Conservation (phyloP, 129 eudicot species). For the Flaveria trinervia region DNA sequence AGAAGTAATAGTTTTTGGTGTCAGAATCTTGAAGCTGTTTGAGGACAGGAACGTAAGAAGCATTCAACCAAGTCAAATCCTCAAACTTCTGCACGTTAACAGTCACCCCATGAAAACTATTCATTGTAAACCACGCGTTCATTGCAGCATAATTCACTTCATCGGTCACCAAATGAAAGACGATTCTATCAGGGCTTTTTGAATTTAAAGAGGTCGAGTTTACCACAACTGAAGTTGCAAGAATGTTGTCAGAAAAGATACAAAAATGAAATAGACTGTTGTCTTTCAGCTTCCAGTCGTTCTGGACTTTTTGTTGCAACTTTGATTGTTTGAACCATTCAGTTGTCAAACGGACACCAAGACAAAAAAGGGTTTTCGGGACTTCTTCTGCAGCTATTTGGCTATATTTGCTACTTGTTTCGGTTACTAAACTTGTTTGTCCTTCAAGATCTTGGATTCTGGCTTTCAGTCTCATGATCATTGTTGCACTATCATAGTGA, state of each 20-base stretch:
- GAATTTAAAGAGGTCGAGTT: slow-evolving; percentile 62
- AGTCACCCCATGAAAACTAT: slow-evolving; percentile 53
- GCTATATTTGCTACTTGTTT: slow-evolving; percentile 60
- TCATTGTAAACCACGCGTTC: slow-evolving; percentile 70
- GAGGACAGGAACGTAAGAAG: slow-evolving; percentile 72
- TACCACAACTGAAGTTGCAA: slow-evolving; percentile 69
- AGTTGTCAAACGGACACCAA: slow-evolving; percentile 59
- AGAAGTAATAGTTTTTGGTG: slow-evolving; percentile 59
- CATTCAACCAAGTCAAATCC: slow-evolving; percentile 67
- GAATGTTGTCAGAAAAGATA: slow-evolving; percentile 66
- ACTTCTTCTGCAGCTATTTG: slow-evolving; percentile 83
- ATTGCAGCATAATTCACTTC: slow-evolving; percentile 76
- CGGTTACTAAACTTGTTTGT: slow-evolving; percentile 52
- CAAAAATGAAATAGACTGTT: slow-evolving; percentile 61
- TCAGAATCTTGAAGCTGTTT: slow-evolving; percentile 73
- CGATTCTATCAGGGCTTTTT: slow-evolving; percentile 47
- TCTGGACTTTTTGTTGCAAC: slow-evolving; percentile 31
- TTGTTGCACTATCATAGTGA: slow-evolving; percentile 72
- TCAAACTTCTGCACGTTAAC: slow-evolving; percentile 66
- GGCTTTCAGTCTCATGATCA: slow-evolving; percentile 75
- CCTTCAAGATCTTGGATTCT: slow-evolving; percentile 67
- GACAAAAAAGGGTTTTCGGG: slow-evolving; percentile 63
- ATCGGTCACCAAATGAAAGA: slow-evolving; percentile 69
- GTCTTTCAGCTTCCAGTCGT: slow-evolving; percentile 42
- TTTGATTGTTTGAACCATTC: slow-evolving; percentile 54